A percentile compares a stretch with the other conserved stretches of the same genome.
Evolutionary conservation across 352 stramenopile species (phyloP).

Genomic region (Aphanomyces astaci): DNA sequence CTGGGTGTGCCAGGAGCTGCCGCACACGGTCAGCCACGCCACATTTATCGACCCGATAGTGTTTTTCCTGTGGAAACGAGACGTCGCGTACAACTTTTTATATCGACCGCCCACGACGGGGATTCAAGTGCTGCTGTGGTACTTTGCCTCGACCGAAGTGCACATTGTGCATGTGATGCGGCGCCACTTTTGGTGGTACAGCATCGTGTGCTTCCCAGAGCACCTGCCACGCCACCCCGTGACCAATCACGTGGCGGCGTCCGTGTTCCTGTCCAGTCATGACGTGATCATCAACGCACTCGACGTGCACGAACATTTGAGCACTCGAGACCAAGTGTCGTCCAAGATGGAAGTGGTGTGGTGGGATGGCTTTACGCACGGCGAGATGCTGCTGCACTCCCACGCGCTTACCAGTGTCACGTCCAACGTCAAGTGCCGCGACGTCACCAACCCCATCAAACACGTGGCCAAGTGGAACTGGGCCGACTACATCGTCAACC

Average conservation of each 20-base stretch:
- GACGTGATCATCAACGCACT: constrained; percentile 3
- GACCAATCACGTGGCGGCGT: not conserved
- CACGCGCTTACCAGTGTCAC: not conserved
- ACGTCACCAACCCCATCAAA: not conserved
- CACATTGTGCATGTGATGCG: constrained; percentile 12
- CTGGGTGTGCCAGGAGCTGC: not conserved
- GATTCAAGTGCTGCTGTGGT: constrained; percentile 2
- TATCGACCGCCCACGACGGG: not conserved
- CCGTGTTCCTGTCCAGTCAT: not conserved
- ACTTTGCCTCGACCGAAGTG: constrained; percentile 18
- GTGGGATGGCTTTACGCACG: constrained; percentile 5
- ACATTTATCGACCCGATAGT: constrained; percentile 16
- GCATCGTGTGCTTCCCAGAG: constrained; percentile 14
- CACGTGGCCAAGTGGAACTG: not conserved
- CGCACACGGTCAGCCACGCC: not conserved
- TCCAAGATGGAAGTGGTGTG: not conserved
- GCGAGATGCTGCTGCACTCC: not conserved
- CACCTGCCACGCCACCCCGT: constrained; percentile 3
- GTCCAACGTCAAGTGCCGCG: not conserved
- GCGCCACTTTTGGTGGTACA: constrained; percentile 21
- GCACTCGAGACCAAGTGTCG: not conserved
- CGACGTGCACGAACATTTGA: not conserved
- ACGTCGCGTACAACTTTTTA: constrained; percentile 21
- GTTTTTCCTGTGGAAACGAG: constrained; percentile 8
- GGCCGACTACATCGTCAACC: not conserved